Conservation (phyloP, 805 yeast genomes). For the Ogataea pini region DNA sequence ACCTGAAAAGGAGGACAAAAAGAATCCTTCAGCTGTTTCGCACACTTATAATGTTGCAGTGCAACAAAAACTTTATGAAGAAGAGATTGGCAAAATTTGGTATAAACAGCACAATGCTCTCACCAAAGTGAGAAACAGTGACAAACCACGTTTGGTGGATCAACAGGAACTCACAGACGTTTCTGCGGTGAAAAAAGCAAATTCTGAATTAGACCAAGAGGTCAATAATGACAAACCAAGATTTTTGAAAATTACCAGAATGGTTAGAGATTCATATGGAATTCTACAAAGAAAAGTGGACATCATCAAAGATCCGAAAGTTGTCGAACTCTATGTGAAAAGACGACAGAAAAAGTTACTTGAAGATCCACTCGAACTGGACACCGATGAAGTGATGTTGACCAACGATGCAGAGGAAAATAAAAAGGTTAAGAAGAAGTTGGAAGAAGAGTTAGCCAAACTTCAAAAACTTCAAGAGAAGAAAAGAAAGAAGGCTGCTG, state of each 20-base stretch:
- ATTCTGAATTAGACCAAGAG: slow-evolving; percentile 33
- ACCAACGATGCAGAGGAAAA: slow-evolving; percentile 85
- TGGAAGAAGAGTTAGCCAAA: slow-evolving; percentile 82
- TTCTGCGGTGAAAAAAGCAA: slow-evolving; percentile 38
- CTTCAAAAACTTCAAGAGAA: slow-evolving; percentile 73
- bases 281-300: slow-evolving; percentile 80
- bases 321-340: slow-evolving; percentile 80
- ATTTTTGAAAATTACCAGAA: slow-evolving; percentile 65
- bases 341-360: slow-evolving; percentile 42
- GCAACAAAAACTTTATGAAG: slow-evolving; percentile 91
- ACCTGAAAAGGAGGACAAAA: slow-evolving; percentile 37
- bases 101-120: slow-evolving; percentile 72
- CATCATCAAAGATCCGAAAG: slow-evolving; percentile 78
- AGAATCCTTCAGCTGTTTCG: slow-evolving; percentile 48
- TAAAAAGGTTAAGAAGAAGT: slow-evolving; percentile 68
- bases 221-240: slow-evolving; percentile 33
- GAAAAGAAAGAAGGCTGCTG: slow-evolving; percentile 35
- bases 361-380: slow-evolving; percentile 49
- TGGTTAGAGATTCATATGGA: slow-evolving; percentile 82
- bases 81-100: slow-evolving; percentile 89
- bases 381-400: slow-evolving; percentile 70
- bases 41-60: slow-evolving; percentile 78
- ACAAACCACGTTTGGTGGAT: slow-evolving; percentile 24
- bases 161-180: slow-evolving; percentile 21
- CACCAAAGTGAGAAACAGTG: slow-evolving; percentile 33